Percentiles rank a stretch among this genome's conserved stretches.
Evolutionary conservation across 352 stramenopile genomes (phyloP).

Genomic region (Lagenidium sp.): DNA sequence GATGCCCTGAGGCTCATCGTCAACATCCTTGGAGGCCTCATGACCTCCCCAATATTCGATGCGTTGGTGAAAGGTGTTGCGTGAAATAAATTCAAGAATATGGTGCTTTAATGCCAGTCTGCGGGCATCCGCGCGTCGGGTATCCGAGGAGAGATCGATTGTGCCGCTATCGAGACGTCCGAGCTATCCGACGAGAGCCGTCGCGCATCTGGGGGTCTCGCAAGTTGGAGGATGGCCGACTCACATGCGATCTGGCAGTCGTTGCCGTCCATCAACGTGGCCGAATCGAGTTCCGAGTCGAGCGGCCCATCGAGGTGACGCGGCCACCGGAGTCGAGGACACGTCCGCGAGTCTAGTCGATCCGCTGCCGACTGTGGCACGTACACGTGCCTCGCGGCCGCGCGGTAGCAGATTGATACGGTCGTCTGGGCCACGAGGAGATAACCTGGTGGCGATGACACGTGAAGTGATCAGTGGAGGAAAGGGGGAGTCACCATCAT

Average conservation of each 20-base stretch:
- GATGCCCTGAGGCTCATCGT: not conserved
- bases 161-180: no score
- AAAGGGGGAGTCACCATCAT: no score
- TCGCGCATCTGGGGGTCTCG: constrained; percentile 3
- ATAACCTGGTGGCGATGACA: constrained; percentile 1
- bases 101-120: constrained; percentile 9
- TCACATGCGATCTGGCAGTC: constrained; percentile 14
- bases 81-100: no score
- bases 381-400: constrained; percentile 9
- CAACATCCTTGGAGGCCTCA: no score
- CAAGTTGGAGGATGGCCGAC: constrained; percentile 10
- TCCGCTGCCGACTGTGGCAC: constrained; percentile 6
- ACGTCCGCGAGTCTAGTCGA: constrained; percentile 13
- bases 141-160: constrained; percentile 1
- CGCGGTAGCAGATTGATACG: constrained; percentile 11
- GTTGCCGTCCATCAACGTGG: constrained; percentile 5
- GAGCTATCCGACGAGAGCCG: constrained; percentile 12
- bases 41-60: no score
- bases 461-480: no score
- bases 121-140: not conserved
- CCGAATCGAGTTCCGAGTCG: constrained; percentile 9
- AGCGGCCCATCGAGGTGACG: constrained; percentile 10
- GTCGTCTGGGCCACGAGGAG: constrained; percentile 14
- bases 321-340: constrained; percentile 12
- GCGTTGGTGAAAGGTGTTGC: no score